Conservation (phyloP, 2,329 filamentous ascomycete species). For the Phialemonium atrogriseum region DNA sequence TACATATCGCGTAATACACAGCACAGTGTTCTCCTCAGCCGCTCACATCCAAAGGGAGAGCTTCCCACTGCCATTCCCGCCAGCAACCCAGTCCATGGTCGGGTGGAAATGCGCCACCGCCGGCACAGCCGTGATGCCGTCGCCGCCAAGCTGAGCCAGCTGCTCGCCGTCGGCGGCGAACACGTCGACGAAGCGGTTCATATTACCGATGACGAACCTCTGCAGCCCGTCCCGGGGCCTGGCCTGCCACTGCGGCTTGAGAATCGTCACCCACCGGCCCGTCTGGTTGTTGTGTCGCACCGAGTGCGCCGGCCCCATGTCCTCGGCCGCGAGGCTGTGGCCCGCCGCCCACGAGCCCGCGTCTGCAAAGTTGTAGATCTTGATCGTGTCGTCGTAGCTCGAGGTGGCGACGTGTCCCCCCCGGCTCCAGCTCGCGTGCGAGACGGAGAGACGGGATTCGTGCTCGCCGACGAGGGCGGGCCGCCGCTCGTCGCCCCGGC, state of each 20-base stretch:
- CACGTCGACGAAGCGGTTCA: conserved; percentile 95
- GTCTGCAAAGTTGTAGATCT: conserved; percentile 73
- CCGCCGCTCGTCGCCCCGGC: conserved; percentile 48
- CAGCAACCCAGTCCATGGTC: conserved; percentile 82
- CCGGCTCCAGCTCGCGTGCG: conserved; percentile 82
- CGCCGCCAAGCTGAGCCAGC: conserved; percentile 77
- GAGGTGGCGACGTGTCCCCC: conserved; percentile 83
- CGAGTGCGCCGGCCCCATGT: conserved; percentile 60
- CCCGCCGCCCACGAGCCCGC: conserved; percentile 51
- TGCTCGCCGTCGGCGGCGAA: conserved; percentile 78
- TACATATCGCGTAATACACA: neutral
- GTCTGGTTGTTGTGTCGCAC: conserved; percentile 93
- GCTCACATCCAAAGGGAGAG: conserved; percentile 80
- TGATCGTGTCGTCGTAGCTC: conserved; percentile 91
- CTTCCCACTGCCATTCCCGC: conserved; percentile 86
- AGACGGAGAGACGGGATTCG: conserved; percentile 74
- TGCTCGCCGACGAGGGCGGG: conserved; percentile 76
- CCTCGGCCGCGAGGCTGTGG: conserved; percentile 46
- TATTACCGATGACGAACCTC: conserved; percentile 89
- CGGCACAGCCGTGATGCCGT: conserved; percentile 89
- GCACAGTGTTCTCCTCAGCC: neutral
- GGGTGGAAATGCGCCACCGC: conserved; percentile 89
- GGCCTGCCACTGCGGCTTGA: conserved; percentile 81
- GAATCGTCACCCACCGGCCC: conserved; percentile 81
- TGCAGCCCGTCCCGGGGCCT: conserved; percentile 70